Evolutionary conservation across 2,329 filamentous ascomycete genomes (phyloP), one percentile per base, ranked within the genome.

Genomic region (Apiospora phragmitis): DNA sequence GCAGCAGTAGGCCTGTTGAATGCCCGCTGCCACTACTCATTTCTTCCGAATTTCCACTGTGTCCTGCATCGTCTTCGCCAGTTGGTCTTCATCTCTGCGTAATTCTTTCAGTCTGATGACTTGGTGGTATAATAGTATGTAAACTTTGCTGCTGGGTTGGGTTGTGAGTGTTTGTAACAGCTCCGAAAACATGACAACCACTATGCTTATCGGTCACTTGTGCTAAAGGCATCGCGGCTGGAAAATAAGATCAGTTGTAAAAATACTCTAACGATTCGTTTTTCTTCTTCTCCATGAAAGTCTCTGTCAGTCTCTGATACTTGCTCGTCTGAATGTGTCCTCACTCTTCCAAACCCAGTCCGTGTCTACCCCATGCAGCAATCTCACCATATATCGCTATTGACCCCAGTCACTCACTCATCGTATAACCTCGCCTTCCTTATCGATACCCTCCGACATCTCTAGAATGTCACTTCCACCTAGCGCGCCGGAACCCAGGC

Each of bases 381-480:
- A n/a, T 1, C n/a, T 4, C 18, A 14, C 18, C 7, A 35, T n/a
- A 3, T n/a, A 62, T 7, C 18, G 55, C 9, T 62, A 62, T n/a
- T 38, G 21, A 21, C 55, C 21, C 18, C 9, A n/a, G 8, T n/a
- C 16, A 21, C 11, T 21, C 32, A 43, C 86, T 89, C 79, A 93
- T 70, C 92, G 90, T 80, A 94, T 94, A 72, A 93, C 82, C 70
- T 92, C 90, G 1, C 86, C 89, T 74, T 93, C 91, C 78, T 91
- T 90, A 75, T 94, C 92, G 75, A 96, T 92, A 4, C 93, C 93
- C 79, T 97, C 92, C 70, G 94, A 83, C 26, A 90, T 90, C 79
- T 97, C 94, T 42, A 97, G 85, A 73, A 98, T 97, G 79, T 93
- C 91, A 81, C 94, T 97, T 5, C 94, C 93, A 16, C 93, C 93